These are phyloP conservation scores for Penicillium silybi DNA, from an alignment of 495 filamentous ascomycete species.

Conservation along the genomic window DNA sequence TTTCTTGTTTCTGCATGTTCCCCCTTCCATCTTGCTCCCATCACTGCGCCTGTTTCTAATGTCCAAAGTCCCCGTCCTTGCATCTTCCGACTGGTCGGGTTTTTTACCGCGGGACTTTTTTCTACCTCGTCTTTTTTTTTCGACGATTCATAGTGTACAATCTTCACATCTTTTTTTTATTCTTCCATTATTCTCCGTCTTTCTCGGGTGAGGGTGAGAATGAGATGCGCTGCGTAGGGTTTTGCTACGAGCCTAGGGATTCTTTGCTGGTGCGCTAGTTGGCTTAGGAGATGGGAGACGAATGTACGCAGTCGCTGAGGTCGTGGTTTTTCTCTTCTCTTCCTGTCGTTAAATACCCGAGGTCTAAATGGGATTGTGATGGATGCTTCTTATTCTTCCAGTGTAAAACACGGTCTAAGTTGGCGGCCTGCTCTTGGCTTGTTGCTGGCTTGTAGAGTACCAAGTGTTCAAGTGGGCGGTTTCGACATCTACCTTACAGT, in stretches of 20 bases:
- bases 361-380: not conserved
- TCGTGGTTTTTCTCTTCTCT: not conserved
- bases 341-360: not conserved
- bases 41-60: slow-evolving; percentile 13
- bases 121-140: slow-evolving; percentile 10
- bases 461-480: too few relatives aligned
- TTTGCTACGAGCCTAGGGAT: not conserved
- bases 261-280: not conserved
- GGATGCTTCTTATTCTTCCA: not conserved
- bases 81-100: slow-evolving; percentile 36
- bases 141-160: slow-evolving; percentile 33
- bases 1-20: slow-evolving; percentile 16
- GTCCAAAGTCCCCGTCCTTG: slow-evolving; percentile 23
- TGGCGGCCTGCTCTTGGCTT: not conserved
- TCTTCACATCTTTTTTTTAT: slow-evolving; percentile 24
- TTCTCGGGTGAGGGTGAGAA: not conserved
- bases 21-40: slow-evolving; percentile 18
- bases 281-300: not conserved
- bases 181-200: slow-evolving; percentile 2
- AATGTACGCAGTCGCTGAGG: not conserved
- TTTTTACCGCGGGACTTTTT: slow-evolving; percentile 13
- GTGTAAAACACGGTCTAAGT: not conserved
- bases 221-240: not conserved
- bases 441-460: too few relatives aligned
- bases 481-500: too few relatives aligned